Conservation (phyloP, 805 yeast genomes). For the Myxozyma melibiosi region DNA sequence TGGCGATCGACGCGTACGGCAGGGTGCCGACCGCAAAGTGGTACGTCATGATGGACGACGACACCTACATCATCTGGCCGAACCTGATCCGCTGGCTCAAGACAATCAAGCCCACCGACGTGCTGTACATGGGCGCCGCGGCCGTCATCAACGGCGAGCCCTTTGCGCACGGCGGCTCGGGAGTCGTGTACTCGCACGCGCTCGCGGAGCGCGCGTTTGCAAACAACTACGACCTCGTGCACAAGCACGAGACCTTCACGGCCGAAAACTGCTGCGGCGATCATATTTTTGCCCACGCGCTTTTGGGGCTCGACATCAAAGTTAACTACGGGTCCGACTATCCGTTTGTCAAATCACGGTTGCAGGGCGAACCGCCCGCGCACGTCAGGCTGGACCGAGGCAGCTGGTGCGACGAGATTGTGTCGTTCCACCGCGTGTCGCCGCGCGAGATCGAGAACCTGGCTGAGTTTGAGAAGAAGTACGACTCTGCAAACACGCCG, state of each 20-base stretch:
- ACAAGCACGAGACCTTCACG: constrained; percentile 22
- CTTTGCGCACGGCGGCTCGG: constrained; percentile 47
- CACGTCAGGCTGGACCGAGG: constrained; percentile 20
- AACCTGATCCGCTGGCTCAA: constrained; percentile 36
- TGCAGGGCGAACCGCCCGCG: constrained; percentile 42
- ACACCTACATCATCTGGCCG: constrained; percentile 39
- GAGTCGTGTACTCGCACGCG: constrained; percentile 41
- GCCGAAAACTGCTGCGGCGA: constrained; percentile 43
- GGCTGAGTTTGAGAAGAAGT: constrained; percentile 43
- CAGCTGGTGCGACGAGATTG: constrained; percentile 41
- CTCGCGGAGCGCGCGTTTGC: constrained; percentile 38
- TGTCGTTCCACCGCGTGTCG: constrained; percentile 41
- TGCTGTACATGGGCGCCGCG: constrained; percentile 40
- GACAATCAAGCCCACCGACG: constrained; percentile 36
- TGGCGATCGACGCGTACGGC: constrained; percentile 42
- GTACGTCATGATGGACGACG: constrained; percentile 45
- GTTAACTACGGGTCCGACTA: constrained; percentile 35
- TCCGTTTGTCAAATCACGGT: constrained; percentile 32
- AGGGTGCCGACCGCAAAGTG: constrained; percentile 38
- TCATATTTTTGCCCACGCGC: constrained; percentile 38
- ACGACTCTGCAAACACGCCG: constrained; percentile 16
- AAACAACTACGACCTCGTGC: constrained; percentile 25
- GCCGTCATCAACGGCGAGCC: constrained; percentile 29
- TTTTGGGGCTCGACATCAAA: constrained; percentile 28
- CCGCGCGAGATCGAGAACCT: constrained; percentile 27